These are phyloP conservation scores for Verruconis gallopava DNA, from an alignment of 2,329 filamentous ascomycete genomes.

Conservation along the genomic window DNA sequence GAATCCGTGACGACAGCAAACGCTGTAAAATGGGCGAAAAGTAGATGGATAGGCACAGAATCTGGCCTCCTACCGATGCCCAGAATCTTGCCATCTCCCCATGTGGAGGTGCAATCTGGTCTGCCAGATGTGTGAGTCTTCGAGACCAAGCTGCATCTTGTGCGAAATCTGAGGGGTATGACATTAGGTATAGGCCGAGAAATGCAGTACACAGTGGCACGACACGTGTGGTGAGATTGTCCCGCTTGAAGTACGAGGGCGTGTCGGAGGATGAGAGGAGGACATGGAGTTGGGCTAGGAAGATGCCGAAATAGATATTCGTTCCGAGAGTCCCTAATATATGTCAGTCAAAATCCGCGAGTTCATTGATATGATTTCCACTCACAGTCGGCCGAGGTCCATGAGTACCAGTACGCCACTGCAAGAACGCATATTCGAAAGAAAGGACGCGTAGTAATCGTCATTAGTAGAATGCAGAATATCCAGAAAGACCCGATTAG, in stretches of 20 bases:
- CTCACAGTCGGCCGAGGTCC: constrained; percentile 20
- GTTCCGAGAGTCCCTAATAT: constrained; percentile 11
- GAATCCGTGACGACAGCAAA: constrained; percentile 14
- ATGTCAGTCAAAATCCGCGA: not conserved
- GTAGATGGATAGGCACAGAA: constrained; percentile 16
- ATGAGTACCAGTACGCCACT: constrained; percentile 38
- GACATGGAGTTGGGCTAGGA: constrained; percentile 18
- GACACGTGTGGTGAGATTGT: not conserved
- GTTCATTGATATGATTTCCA: not conserved
- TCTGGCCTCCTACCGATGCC: constrained; percentile 15
- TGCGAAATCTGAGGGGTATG: constrained; percentile 17
- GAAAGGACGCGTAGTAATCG: constrained; percentile 34
- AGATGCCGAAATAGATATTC: constrained; percentile 18
- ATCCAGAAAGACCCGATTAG: constrained; percentile 42
- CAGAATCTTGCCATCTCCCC: constrained; percentile 17
- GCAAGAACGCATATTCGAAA: constrained; percentile 38
- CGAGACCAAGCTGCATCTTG: constrained; percentile 17
- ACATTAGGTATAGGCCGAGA: constrained; percentile 16
- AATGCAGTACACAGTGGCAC: constrained; percentile 16
- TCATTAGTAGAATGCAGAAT: constrained; percentile 40
- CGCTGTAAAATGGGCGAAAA: constrained; percentile 15
- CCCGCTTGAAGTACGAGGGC: constrained; percentile 13
- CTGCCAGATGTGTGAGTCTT: constrained; percentile 11
- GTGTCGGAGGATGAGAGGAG: constrained; percentile 16
- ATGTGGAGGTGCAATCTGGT: constrained; percentile 12